phyloP scores from a whole-genome alignment of 352 stramenopile species.

The Phytophthora citrophthora region DNA sequence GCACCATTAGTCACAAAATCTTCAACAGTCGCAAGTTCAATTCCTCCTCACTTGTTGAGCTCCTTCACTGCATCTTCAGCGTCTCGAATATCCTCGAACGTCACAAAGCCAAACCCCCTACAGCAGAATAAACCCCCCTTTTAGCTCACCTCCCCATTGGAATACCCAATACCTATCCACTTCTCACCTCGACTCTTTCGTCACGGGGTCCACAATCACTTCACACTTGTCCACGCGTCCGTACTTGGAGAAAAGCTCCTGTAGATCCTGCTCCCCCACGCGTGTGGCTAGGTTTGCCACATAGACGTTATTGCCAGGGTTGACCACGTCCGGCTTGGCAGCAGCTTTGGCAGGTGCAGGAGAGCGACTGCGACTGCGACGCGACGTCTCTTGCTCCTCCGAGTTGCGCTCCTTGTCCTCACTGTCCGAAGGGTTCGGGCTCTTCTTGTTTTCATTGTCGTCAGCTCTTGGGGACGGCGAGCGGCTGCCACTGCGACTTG shows the following conservation, averaged over 20 bases:
- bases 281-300: slow-evolving; percentile 71
- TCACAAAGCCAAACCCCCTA: slow-evolving; percentile 82
- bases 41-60: slow-evolving; percentile 68
- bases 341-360: slow-evolving; percentile 27
- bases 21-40: background rate
- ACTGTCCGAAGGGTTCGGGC: slow-evolving; percentile 1
- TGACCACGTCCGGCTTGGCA: slow-evolving; percentile 28
- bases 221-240: slow-evolving; percentile 78
- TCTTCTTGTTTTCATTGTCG: slow-evolving; percentile 26
- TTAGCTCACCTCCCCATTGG: background rate
- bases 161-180: background rate
- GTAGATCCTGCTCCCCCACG: slow-evolving; percentile 63
- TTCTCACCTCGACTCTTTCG: slow-evolving; percentile 71
- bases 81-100: slow-evolving; percentile 79
- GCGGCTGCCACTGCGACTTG: slow-evolving; percentile 27
- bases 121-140: background rate
- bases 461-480: slow-evolving; percentile 30
- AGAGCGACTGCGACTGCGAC: slow-evolving; percentile 54
- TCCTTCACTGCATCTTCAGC: slow-evolving; percentile 81
- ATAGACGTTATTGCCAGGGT: slow-evolving; percentile 85
- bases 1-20: slow-evolving; percentile 3
- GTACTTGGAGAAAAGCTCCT: slow-evolving; percentile 80
- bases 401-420: slow-evolving; percentile 1
- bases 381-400: slow-evolving; percentile 5
- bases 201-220: slow-evolving; percentile 82